Base-by-base conservation (phyloP, 2,329 filamentous ascomycete species). In the Neodidymelliopsis sp. region DNA sequence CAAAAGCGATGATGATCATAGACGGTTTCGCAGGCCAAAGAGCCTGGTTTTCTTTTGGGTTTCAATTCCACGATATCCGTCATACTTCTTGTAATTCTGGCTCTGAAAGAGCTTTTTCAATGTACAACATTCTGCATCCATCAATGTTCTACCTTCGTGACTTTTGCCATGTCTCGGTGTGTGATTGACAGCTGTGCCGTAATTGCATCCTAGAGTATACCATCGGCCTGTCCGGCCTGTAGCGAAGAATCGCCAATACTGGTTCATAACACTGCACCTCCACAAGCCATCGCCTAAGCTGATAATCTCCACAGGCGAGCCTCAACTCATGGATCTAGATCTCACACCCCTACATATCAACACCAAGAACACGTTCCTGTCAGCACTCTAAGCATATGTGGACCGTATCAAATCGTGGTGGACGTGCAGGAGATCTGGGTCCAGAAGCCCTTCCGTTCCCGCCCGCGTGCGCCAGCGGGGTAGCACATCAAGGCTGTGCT, bases 371-470 rank as follows among this genome's bases (percentile, higher is more conserved):
- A 44, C 29, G 40, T 44, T 40, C 35, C 41, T 50, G 47, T 45
- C 40, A 50, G 40, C 41, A 50, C 40, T 33, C 25, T 50, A 50
- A 45, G 40, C 15, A 25, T 45, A 25, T 45, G 35, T 36, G 47
- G 40, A 27, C 47, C 40, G 31, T 23, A 28, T 42, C 33, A 18
- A 27, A 49, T 44, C 39, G 47, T 16, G 13, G n/a, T 40, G 43
- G 40, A 15, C 47, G 16, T 45, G 47, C 35, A 45, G 39, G 30
- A 40, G 41, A 50, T 45, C 47, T 45, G 35, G 47, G 36, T 15
- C 47, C 40, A 50, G 47, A 50, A 30, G 47, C 30, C 20, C 29
- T 50, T 28, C 39, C 46, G 46, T 49, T 49, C 47, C 47, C 40
- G 40, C 47, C 47, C 47, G 41, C n/a, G n/a, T 39, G 30, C 40